phyloP scores from a whole-genome alignment of 192 early-diverging fungal genomes.

The Thamnidium elegans region DNA sequence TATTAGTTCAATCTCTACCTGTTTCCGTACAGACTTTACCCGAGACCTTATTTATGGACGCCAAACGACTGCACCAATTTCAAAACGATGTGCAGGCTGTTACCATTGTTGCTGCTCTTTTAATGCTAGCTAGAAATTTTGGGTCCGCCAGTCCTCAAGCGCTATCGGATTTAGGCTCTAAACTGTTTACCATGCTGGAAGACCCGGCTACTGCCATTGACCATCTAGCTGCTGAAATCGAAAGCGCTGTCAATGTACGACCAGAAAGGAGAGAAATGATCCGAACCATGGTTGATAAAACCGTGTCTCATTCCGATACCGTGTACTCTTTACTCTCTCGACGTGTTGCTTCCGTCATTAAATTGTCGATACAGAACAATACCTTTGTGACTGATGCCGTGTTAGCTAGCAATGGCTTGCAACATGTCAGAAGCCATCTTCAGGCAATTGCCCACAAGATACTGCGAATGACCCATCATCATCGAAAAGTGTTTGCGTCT shows the following conservation, averaged over 20 bases:
- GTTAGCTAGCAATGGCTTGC: constrained; percentile 34
- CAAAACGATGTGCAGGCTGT: constrained; percentile 75
- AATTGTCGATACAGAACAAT: constrained; percentile 27
- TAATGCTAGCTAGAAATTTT: constrained; percentile 70
- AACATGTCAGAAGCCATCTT: constrained; percentile 24
- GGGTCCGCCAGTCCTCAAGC: not conserved
- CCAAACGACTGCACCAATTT: constrained; percentile 54
- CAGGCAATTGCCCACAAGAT: constrained; percentile 30
- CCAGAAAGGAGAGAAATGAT: constrained; percentile 21
- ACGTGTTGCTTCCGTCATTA: constrained; percentile 31
- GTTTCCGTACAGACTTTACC: constrained; percentile 32
- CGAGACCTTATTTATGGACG: constrained; percentile 71
- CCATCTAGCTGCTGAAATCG: constrained; percentile 33
- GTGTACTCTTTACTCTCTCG: constrained; percentile 39
- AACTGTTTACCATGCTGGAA: constrained; percentile 28
- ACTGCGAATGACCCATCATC: constrained; percentile 27
- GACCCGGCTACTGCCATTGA: constrained; percentile 29
- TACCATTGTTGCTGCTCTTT: constrained; percentile 60
- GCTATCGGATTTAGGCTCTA: constrained; percentile 18
- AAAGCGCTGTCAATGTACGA: constrained; percentile 4
- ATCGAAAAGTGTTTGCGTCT: constrained; percentile 37
- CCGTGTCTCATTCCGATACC: constrained; percentile 40
- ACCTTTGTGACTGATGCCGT: constrained; percentile 32
- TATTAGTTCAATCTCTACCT: constrained; percentile 11
- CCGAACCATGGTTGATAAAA: constrained; percentile 46